phyloP scores from a whole-genome alignment of 495 filamentous ascomycete species.

The Trypethelium eluteriae region DNA sequence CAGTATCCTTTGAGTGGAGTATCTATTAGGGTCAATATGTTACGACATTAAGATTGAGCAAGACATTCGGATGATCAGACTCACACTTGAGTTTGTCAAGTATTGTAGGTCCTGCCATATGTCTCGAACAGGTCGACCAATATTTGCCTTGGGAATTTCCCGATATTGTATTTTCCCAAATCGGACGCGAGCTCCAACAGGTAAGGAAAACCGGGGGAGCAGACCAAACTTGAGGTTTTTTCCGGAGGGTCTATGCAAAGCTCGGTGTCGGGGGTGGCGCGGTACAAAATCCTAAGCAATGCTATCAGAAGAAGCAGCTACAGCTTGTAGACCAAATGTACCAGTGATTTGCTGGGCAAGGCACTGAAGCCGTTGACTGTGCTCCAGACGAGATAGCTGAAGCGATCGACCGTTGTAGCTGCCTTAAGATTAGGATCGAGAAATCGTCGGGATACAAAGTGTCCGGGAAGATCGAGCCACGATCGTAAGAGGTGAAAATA shows the following conservation, averaged over 20 bases:
- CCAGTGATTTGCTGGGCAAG: background rate
- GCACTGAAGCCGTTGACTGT: slow-evolving; percentile 2
- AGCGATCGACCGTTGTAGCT: background rate
- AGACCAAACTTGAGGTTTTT: background rate
- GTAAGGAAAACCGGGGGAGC: background rate
- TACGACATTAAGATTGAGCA: background rate
- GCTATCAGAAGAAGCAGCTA: background rate
- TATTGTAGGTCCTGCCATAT: background rate
- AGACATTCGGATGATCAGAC: background rate
- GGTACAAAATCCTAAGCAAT: background rate
- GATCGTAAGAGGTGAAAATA: background rate
- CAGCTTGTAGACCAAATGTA: background rate
- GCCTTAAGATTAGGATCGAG: background rate
- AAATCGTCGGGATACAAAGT: background rate
- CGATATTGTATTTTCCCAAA: background rate
- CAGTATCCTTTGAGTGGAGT: too few species aligned
- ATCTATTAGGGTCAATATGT: too few species aligned
- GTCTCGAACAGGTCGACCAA: background rate
- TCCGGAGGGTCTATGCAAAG: background rate
- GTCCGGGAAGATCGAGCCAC: too few species aligned
- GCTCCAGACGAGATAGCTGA: slow-evolving; percentile 1
- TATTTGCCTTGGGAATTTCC: background rate
- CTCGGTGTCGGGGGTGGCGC: background rate
- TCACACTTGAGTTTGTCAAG: background rate
- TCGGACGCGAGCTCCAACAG: background rate